phyloP scores from a whole-genome alignment of 2,329 filamentous ascomycete genomes.

The Fonsecaea pugnacius region DNA sequence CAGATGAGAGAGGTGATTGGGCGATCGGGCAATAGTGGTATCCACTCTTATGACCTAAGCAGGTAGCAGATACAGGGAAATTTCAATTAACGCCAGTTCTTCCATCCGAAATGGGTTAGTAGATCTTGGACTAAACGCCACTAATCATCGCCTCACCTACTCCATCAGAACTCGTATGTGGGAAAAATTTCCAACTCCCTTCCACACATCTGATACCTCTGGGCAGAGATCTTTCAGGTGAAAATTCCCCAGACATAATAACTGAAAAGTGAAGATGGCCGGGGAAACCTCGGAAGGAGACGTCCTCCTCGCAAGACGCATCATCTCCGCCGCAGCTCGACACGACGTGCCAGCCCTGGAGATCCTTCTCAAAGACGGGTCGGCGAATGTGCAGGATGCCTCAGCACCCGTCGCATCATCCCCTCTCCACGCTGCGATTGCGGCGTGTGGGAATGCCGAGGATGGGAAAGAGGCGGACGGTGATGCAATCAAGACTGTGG shows the following conservation, averaged over 20 bases:
- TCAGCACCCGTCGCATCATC: constrained; percentile 6
- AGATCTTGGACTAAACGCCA: background rate
- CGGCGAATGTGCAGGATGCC: constrained; percentile 12
- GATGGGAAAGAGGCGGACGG: constrained; percentile 10
- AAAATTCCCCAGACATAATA: background rate
- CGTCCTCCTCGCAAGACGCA: constrained; percentile 16
- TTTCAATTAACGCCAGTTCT: background rate
- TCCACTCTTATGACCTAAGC: background rate
- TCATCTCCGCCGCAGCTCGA: constrained; percentile 16
- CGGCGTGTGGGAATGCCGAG: constrained; percentile 4
- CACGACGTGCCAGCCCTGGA: constrained; percentile 12
- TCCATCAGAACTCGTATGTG: background rate
- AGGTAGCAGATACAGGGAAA: background rate
- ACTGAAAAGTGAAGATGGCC: background rate
- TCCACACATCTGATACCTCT: background rate
- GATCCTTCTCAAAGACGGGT: constrained; percentile 13
- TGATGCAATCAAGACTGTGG: constrained; percentile 7
- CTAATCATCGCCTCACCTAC: background rate
- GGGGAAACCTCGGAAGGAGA: constrained; percentile 8
- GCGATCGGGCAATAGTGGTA: background rate
- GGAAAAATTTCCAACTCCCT: background rate
- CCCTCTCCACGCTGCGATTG: constrained; percentile 11
- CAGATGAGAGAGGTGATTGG: background rate
- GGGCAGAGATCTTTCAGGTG: background rate
- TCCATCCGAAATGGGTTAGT: background rate